A percentile compares a stretch with the other conserved stretches of the same genome.
Conservation (phyloP, 129 eudicot genomes). For the Centaurea solstitialis region DNA sequence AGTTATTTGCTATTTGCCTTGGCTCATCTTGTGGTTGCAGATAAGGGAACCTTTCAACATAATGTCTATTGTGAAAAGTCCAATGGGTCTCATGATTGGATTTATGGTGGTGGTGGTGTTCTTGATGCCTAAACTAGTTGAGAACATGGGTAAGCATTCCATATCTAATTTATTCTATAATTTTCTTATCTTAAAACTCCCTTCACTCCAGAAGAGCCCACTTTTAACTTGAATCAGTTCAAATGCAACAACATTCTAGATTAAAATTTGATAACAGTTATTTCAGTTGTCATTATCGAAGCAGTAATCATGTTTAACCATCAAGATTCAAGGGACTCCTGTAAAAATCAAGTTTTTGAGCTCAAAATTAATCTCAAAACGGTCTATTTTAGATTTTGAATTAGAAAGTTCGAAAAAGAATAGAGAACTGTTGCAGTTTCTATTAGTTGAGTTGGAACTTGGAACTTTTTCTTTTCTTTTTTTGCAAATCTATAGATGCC, state of each 20-base stretch:
- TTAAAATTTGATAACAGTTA: too few species aligned
- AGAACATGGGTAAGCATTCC: constrained; percentile 73
- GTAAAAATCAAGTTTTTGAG: too few species aligned
- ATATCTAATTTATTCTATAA: not conserved
- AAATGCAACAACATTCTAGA: not conserved
- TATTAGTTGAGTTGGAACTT: not conserved
- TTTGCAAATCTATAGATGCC: not conserved
- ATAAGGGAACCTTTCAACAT: constrained; percentile 79
- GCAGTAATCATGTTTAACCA: too few species aligned
- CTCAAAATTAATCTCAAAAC: too few species aligned
- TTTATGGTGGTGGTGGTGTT: constrained; percentile 91
- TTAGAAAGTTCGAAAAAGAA: not conserved
- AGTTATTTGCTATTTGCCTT: not conserved
- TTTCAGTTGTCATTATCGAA: too few species aligned
- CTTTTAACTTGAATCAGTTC: not conserved
- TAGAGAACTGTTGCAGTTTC: not conserved
- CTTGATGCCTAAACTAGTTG: constrained; percentile 90
- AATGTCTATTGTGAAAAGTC: constrained; percentile 87
- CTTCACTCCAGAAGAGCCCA: not conserved
- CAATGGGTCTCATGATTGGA: constrained; percentile 98
- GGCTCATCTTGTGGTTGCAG: constrained; percentile 44
- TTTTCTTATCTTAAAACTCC: not conserved
- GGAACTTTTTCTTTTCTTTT: not conserved
- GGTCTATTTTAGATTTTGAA: not conserved
- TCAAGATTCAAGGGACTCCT: too few species aligned